Percentiles rank a stretch among this genome's conserved stretches.
Conservation (phyloP, 2,329 filamentous ascomycete genomes). For the Fusarium ramigenum region DNA sequence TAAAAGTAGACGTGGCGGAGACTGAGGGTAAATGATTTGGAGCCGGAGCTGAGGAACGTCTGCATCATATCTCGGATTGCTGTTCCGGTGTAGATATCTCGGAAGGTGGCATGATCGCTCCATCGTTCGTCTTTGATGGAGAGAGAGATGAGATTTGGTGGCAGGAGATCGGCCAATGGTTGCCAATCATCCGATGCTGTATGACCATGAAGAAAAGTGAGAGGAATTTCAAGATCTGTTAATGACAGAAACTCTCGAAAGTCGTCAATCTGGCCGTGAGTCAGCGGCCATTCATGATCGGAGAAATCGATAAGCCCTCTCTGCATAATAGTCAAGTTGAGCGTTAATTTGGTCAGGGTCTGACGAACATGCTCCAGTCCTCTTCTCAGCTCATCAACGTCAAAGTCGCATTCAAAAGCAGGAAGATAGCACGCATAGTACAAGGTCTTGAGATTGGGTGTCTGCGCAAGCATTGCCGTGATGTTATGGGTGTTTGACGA, state of each 20-base stretch:
- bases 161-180: background rate
- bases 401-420: background rate
- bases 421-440: background rate
- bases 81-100: background rate
- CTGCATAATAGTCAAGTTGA: background rate
- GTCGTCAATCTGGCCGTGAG: background rate
- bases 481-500: background rate
- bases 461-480: background rate
- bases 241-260: background rate
- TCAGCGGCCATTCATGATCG: background rate
- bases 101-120: accelerated
- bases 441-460: background rate
- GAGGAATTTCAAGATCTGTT: background rate
- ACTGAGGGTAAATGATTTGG: background rate
- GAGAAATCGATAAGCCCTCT: background rate
- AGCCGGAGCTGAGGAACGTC: background rate
- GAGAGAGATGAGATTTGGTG: background rate
- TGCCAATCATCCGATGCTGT: background rate
- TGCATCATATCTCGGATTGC: background rate
- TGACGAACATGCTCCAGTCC: background rate
- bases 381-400: background rate
- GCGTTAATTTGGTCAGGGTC: background rate
- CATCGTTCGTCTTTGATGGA: background rate
- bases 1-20: background rate
- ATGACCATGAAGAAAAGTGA: background rate